These are phyloP conservation scores for Asterionellopsis glacialis DNA, from an alignment of 108 stramenopile species.

Conservation along the genomic window DNA sequence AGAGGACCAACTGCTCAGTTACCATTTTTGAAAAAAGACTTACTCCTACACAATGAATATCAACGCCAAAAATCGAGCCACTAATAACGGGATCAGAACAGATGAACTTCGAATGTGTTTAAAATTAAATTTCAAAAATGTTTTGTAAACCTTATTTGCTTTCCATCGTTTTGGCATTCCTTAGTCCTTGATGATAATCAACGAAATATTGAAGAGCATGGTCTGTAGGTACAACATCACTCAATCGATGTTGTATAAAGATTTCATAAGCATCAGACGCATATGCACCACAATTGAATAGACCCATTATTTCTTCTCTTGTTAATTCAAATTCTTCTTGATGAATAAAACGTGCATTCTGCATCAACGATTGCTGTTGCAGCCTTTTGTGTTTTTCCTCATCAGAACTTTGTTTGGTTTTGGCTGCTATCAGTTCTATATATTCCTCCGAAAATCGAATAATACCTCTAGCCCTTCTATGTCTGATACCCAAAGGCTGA, in stretches of 20 bases:
- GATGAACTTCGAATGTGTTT: too few relatives aligned
- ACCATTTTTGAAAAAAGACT: too few relatives aligned
- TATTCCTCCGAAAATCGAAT: conserved; percentile 49
- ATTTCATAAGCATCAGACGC: conserved; percentile 48
- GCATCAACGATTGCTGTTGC: too few relatives aligned
- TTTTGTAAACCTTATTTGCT: too few relatives aligned
- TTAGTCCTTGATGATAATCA: not conserved
- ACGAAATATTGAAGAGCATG: conserved; percentile 2
- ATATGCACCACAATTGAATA: conserved; percentile 48
- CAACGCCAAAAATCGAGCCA: too few relatives aligned
- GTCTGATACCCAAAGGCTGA: conserved; percentile 29
- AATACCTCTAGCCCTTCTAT: conserved; percentile 30
- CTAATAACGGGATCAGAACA: too few relatives aligned
- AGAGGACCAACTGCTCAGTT: too few relatives aligned
- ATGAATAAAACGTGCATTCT: too few relatives aligned
- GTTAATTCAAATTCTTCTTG: conserved; percentile 21
- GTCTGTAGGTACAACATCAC: not conserved
- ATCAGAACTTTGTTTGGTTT: not conserved
- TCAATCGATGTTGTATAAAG: conserved; percentile 28
- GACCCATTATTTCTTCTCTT: conserved; percentile 29
- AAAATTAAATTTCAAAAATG: too few relatives aligned
- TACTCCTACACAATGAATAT: too few relatives aligned
- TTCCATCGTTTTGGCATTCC: too few relatives aligned
- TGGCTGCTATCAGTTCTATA: conserved; percentile 19
- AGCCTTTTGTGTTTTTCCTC: not conserved